Evolutionary conservation across 139 green algal genomes (phyloP).

Genomic region (Chlorella sp.): DNA sequence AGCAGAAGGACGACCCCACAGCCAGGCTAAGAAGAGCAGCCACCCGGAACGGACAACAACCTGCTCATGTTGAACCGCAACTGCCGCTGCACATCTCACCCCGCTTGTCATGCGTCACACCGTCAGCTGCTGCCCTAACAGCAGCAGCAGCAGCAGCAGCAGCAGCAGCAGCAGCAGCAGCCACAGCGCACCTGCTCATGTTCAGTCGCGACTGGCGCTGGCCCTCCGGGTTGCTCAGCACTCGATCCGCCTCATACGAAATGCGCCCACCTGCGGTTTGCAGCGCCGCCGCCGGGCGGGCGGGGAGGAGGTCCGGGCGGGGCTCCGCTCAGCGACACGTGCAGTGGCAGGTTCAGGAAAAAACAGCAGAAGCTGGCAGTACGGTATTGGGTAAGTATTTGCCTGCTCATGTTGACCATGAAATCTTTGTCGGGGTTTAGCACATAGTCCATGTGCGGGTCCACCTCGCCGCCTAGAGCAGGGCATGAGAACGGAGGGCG

Average conservation of each 20-base stretch:
- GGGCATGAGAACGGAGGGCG: too few species aligned
- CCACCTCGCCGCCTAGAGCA: not conserved
- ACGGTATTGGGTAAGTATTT: not conserved
- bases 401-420: constrained; percentile 24
- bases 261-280: constrained; percentile 7
- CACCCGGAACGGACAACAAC: too few species aligned
- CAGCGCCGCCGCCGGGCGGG: not conserved
- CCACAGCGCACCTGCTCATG: constrained; percentile 43
- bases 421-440: not conserved
- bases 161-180: not conserved
- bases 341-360: not conserved
- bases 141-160: not conserved
- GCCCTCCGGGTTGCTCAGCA: constrained; percentile 40
- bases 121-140: too few species aligned
- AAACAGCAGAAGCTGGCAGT: not conserved
- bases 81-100: too few species aligned
- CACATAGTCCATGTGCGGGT: not conserved
- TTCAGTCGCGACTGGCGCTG: constrained; percentile 40
- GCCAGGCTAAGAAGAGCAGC: too few species aligned
- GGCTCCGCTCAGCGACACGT: not conserved
- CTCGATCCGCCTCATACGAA: constrained; percentile 19
- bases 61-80: too few species aligned
- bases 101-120: too few species aligned
- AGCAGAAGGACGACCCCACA: too few species aligned
- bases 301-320: not conserved